Evolutionary conservation across 2,329 filamentous ascomycete genomes (phyloP), one percentile per base, ranked within the genome.

Genomic region (Fusarium acutatum): DNA sequence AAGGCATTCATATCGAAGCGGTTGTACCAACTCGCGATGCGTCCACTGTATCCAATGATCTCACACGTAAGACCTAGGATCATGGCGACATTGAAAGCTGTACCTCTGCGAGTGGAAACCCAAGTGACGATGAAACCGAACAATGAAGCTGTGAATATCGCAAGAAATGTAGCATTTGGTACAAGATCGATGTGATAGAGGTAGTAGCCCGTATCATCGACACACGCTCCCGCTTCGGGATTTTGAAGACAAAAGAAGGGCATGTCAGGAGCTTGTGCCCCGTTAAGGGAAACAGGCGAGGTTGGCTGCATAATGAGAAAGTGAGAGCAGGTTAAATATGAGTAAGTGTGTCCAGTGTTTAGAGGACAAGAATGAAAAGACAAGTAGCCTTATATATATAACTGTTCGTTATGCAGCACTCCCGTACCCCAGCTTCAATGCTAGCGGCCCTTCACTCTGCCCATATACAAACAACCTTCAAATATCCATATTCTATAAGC

Each of bases 1-100:
- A 88, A 88, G 26, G 82, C 81, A 44, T 81, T 78, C 69, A 84
- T 78, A n/a, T 75, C 72, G 83, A 85, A 91, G 7, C 85, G 86
- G 75, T 92, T 86, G 41, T 85, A 56, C 76, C 86, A 86, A 76
- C 89, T 86, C 75, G 87, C 81, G 37, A 92, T 81, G 15, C 91
- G 85, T 6, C 87, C 90, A 1, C 80, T 81, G 71, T 93, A 92
- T 17, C 90, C 91, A 30, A 91, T 72, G 20, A 90, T 80, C 79
- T 92, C 90, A 37, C 85, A 83, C 44, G 86, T 54, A 24, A 88
- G 82, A 12, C 91, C 91, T 1, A 86, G 80, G 3, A 83, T 62
- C 82, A 92, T 86, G 49, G 86, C 85, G n/a, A 87, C 71, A 60
- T 83, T 82, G 80, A 90, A 91, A 54, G 82, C 83, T 64, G 84